Conservation (phyloP, 352 stramenopile species). For the Pythium oligandrum region DNA sequence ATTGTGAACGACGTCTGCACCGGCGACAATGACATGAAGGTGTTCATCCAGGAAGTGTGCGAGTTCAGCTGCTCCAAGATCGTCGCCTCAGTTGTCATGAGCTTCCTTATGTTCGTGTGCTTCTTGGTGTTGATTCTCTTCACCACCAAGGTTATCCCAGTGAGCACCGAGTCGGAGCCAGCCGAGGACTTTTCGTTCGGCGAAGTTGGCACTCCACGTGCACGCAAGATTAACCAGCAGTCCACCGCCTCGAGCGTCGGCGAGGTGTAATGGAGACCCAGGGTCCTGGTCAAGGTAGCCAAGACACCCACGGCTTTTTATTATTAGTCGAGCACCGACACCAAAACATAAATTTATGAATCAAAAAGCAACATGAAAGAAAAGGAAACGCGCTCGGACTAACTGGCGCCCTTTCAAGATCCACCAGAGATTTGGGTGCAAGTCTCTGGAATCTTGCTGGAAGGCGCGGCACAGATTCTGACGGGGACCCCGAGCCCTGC, state of each 20-base stretch:
- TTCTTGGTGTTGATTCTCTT: slow-evolving; percentile 55
- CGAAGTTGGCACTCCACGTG: slow-evolving; percentile 33
- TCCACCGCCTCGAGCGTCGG: slow-evolving; percentile 11
- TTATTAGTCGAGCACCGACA: no score
- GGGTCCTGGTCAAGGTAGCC: no score
- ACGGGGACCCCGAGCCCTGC: no score
- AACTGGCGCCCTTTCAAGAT: no score
- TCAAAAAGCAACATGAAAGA: no score
- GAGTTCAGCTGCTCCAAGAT: slow-evolving; percentile 62
- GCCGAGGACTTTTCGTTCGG: slow-evolving; percentile 48
- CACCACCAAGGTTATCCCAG: slow-evolving; percentile 32
- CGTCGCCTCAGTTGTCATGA: slow-evolving; percentile 41
- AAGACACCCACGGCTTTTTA: no score
- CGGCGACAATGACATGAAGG: slow-evolving; percentile 35
- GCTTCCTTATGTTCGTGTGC: slow-evolving; percentile 50
- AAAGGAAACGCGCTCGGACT: no score
- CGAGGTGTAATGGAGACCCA: slow-evolving; percentile 19
- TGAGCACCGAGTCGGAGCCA: slow-evolving; percentile 6
- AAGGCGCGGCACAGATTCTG: no score
- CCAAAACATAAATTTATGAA: no score
- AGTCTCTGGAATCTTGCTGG: no score
- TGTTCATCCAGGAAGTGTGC: slow-evolving; percentile 52
- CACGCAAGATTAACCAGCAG: slow-evolving; percentile 28
- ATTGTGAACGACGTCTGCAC: slow-evolving; percentile 54
- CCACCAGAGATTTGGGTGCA: no score